Base-by-base conservation (phyloP, 2,329 filamentous ascomycete genomes). In the Exophiala oligosperma region DNA sequence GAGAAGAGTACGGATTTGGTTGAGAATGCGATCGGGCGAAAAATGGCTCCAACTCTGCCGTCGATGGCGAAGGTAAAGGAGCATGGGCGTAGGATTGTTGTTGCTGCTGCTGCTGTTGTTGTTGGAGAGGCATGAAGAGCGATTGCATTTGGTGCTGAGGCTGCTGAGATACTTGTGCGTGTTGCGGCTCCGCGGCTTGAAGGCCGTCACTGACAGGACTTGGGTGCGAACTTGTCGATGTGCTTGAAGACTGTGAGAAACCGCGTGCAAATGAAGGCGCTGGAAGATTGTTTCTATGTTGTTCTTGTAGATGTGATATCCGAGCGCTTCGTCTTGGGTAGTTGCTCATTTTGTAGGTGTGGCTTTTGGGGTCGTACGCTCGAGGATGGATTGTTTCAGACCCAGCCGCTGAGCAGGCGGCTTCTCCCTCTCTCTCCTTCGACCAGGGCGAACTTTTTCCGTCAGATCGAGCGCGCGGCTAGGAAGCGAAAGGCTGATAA, bases 11-110 rank as follows among this genome's bases (percentile, higher is more conserved):
- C 17, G 57, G 50, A 46, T 60, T 60, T 6, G 63, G 49, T 43
- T 66, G 64, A 5, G 63, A 61, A 44, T 59, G 52, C 32, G 57
- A 52, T 4, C 64, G 59, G 21, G 52, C 52, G 52, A 61, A 64
- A 56, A 66, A 67, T 14, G 62, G 61, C 11, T 64, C 56, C 32
- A 62, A 57, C 7, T 68, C 61, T 46, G 48, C 56, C 23, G 61
- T 52, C 7, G 66, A 67, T 9, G 66, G 66, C 38, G 66, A 68
- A 23, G 66, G 66, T 28, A 68, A 57, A 29, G 66, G 66, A 3
- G 60, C 65, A 38, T 64, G 40, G 21, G 61, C 50, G 26, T 63
- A 51, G 24, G 59, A 9, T 24, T 60, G 61, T 8, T 63, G n/a
- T 21, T 60, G 59, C 7, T 56, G 61, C 9, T 63, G n/a, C 26